Base-by-base conservation (phyloP, 164 flowering plant species). In the Berberis vulgaris region DNA sequence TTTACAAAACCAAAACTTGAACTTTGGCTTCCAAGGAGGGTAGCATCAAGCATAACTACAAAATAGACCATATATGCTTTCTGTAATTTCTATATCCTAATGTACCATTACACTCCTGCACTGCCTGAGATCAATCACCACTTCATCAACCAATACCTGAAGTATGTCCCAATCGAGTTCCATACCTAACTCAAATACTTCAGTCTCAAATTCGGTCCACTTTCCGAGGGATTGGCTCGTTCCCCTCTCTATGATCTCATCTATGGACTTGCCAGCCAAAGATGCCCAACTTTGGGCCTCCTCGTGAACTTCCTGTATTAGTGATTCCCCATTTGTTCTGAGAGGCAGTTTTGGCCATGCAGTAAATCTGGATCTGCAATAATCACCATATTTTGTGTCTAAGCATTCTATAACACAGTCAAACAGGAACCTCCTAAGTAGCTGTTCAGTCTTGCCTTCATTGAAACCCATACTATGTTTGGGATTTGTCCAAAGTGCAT, bases 171-270 rank as follows among this genome's bases (percentile, higher is more conserved):
- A 49, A 44, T 69, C 87, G 7, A 87, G 72, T 46, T 78, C 78
- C 11, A 62, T 42, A 12, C 86, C 84, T 8, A 59, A 53, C 67
- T 87, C 89, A 61, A 77, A 78, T 12, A 71, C 80, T 72, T 86
- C 98, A 7, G 70, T 57, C 61, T 86, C 85, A 72, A 82, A 89
- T 59, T 79, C 81, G 1, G 79, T 78, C 96, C 98, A 92, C 67
- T 82, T 82, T 11, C 83, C 86, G 65, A 79, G 68, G 0, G 84
- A 72, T 69, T 70, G 76, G 63, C 85, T 82, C 89, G 86, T 78
- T n/a, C 89, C 98, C 75, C 72, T 69, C 13, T 89, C 93, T 38
- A 87, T 74, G 53, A 87, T 65, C 74, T 87, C 89, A 53, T 92
- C 96, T 0, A 74, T 69, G 2, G 65, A n/a, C 73, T 66, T 80